phyloP scores from a whole-genome alignment of 2,329 filamentous ascomycete species.

The Colletotrichum sp. region DNA sequence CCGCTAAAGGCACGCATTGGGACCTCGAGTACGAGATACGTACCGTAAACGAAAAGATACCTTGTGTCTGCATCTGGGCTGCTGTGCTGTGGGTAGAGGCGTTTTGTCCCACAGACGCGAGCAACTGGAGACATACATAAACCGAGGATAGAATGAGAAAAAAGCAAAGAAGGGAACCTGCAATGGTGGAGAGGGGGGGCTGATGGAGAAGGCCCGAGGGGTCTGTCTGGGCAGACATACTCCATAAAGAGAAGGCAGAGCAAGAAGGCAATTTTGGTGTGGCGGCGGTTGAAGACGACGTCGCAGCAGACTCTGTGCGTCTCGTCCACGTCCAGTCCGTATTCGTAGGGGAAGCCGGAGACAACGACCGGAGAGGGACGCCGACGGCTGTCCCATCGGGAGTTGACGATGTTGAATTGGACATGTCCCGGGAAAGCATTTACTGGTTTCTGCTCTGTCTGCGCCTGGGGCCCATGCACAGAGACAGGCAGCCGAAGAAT shows the following conservation, averaged over 20 bases:
- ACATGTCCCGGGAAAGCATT: background rate
- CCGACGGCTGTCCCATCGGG: background rate
- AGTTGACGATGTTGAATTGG: background rate
- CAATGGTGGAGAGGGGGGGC: background rate
- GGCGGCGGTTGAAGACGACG: background rate
- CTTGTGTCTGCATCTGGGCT: background rate
- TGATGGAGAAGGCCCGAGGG: background rate
- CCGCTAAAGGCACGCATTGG: background rate
- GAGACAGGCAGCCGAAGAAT: constrained; percentile 2
- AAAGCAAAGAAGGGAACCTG: background rate
- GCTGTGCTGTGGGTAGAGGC: background rate
- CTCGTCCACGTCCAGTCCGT: background rate
- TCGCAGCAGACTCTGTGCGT: background rate
- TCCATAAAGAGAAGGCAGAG: background rate
- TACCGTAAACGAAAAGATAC: background rate
- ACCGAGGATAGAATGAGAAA: background rate
- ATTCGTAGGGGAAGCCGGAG: background rate
- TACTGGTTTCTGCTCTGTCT: background rate
- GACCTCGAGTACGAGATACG: background rate
- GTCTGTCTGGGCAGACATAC: background rate
- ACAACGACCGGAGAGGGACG: background rate
- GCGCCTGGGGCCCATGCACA: background rate
- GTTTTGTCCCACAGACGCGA: constrained; percentile 1
- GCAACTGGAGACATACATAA: background rate
- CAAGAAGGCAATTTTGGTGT: background rate